Evolutionary conservation across 352 stramenopile species (phyloP).

Genomic region (Globisporangium viniferum): DNA sequence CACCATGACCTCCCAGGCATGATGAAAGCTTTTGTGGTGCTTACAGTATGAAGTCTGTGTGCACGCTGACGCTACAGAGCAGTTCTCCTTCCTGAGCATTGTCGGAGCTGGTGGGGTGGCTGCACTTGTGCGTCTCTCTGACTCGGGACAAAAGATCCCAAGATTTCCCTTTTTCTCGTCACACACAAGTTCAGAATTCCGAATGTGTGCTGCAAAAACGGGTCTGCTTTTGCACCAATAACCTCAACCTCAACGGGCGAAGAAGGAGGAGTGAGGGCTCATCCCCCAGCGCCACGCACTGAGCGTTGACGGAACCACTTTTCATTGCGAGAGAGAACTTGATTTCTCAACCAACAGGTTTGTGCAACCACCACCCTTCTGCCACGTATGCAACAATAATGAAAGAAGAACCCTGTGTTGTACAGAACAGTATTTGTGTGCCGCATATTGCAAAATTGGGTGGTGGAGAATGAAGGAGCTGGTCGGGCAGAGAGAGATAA

Average conservation of each 20-base stretch:
- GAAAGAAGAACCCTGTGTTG: not conserved
- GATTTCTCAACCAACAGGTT: slow-evolving; percentile 6
- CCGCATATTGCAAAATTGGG: not conserved
- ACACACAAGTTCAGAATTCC: slow-evolving; percentile 2
- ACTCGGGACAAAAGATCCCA: not conserved
- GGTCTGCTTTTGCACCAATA: not conserved
- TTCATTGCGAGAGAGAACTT: not conserved
- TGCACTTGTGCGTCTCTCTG: not conserved
- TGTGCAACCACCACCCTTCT: slow-evolving; percentile 1
- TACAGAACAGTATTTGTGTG: not conserved
- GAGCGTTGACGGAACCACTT: slow-evolving; percentile 4
- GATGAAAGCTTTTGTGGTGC: not conserved
- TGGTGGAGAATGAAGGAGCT: slow-evolving; percentile 3
- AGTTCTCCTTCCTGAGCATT: not conserved
- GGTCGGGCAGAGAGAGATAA: not conserved
- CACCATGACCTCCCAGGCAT: too few species aligned
- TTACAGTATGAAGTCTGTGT: not conserved
- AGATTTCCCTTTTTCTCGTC: not conserved
- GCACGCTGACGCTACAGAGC: not conserved
- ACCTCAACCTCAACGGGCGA: not conserved
- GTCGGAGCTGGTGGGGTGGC: not conserved
- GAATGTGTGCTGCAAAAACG: not conserved
- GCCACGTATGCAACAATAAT: not conserved
- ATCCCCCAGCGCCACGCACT: not conserved
- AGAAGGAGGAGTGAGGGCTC: not conserved